Evolutionary conservation across 768 basidiomycete genomes (phyloP).

Genomic region (Mycena latifolia): DNA sequence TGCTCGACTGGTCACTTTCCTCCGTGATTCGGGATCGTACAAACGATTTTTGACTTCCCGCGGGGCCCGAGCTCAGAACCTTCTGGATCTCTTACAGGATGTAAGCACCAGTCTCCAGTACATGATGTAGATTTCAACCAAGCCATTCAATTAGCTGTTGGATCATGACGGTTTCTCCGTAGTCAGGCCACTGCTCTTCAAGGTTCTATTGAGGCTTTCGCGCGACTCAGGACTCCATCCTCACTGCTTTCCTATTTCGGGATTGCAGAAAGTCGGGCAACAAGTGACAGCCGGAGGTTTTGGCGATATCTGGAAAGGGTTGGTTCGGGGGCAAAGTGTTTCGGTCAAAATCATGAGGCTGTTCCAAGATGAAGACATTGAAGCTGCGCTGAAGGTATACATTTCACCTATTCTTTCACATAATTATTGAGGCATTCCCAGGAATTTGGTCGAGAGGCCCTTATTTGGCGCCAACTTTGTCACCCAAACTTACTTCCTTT

Average conservation of each 20-base stretch:
- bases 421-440: too few relatives aligned
- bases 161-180: conserved; percentile 7
- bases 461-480: too few relatives aligned
- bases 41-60: background rate
- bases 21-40: background rate
- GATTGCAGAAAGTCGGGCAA: conserved; percentile 27
- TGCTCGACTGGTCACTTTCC: background rate
- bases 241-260: conserved; percentile 24
- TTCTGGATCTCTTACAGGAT: conserved; percentile 29
- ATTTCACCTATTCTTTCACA: too few relatives aligned
- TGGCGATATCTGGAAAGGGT: conserved; percentile 32
- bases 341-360: conserved; percentile 34
- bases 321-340: conserved; percentile 31
- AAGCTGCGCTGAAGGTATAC: too few relatives aligned
- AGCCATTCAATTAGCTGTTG: background rate
- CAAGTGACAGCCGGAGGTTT: conserved; percentile 34
- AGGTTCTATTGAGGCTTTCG: too few relatives aligned
- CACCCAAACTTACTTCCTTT: too few relatives aligned
- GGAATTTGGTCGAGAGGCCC: conserved; percentile 36
- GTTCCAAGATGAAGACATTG: too few relatives aligned
- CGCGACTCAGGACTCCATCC: conserved; percentile 17
- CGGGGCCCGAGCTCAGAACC: background rate
- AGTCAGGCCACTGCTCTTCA: conserved; percentile 12
- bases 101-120: too few relatives aligned
- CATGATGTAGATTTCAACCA: too few relatives aligned